Percentiles rank a stretch among this genome's conserved stretches.
Conservation (phyloP, 1,284 basidiomycete genomes). For the Naganishia sp. region DNA sequence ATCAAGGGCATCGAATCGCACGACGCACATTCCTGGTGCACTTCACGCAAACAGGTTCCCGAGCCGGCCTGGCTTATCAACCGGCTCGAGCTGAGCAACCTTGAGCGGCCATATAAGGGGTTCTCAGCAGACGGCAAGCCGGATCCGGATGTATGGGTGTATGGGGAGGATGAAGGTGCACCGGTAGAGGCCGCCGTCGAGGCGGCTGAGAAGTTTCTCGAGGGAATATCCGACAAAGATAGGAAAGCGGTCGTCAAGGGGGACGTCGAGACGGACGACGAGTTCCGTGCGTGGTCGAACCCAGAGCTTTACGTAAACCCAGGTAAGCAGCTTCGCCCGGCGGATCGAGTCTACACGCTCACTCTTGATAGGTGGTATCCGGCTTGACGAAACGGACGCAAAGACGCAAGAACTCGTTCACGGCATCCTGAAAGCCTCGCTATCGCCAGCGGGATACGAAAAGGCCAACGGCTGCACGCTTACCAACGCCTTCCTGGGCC, state of each 20-base stretch:
- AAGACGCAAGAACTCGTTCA: constrained; percentile 41
- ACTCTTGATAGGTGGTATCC: constrained; percentile 43
- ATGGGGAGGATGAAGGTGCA: constrained; percentile 46
- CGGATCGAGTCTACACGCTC: neutral
- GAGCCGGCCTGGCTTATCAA: constrained; percentile 49
- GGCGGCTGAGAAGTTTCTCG: constrained; percentile 40
- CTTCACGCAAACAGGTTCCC: constrained; percentile 40
- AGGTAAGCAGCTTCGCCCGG: constrained; percentile 33
- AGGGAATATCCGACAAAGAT: constrained; percentile 34
- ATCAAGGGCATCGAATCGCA: constrained; percentile 44
- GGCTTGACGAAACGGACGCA: constrained; percentile 45
- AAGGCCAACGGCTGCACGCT: constrained; percentile 47
- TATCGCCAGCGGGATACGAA: constrained; percentile 44
- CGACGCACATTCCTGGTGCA: constrained; percentile 42
- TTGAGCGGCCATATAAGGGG: constrained; percentile 44
- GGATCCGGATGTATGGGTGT: constrained; percentile 38
- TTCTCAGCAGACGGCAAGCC: constrained; percentile 45
- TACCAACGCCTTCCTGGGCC: constrained; percentile 50
- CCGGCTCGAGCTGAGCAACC: constrained; percentile 41
- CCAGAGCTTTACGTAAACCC: constrained; percentile 50
- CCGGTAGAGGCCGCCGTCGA: constrained; percentile 42
- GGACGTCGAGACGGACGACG: constrained; percentile 43
- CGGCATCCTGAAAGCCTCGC: constrained; percentile 42
- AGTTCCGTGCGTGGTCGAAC: constrained; percentile 48
- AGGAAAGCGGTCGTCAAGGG: constrained; percentile 37